Evolutionary conservation across 441 rosid genomes (phyloP).

Genomic region (Adansonia gregorii): DNA sequence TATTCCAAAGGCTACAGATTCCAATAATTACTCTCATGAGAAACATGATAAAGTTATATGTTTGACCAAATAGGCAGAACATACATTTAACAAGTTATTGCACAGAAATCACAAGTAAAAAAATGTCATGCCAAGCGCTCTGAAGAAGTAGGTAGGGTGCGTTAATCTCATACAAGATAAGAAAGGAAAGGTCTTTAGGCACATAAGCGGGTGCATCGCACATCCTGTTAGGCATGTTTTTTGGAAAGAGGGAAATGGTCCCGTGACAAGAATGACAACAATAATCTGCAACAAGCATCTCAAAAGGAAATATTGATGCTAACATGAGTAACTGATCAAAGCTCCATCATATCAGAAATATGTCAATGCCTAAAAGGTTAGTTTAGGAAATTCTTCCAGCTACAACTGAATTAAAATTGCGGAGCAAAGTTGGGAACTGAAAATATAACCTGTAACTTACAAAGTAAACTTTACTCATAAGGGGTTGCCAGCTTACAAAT

Average conservation of each 20-base stretch:
- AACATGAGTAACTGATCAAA: not conserved
- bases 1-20: slow-evolving; percentile 11
- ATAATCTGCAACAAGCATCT: not conserved
- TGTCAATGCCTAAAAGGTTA: slow-evolving; percentile 16
- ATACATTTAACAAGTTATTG: not conserved
- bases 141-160: too few relatives aligned
- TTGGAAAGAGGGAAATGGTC: too few relatives aligned
- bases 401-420: slow-evolving; percentile 11
- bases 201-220: too few relatives aligned
- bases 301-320: not conserved
- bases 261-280: not conserved
- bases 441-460: slow-evolving; percentile 53
- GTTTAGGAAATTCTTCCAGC: not conserved
- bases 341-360: not conserved
- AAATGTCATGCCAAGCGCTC: too few relatives aligned
- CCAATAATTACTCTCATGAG: not conserved
- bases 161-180: too few relatives aligned
- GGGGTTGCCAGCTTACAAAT: slow-evolving; percentile 56
- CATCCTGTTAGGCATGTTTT: too few relatives aligned
- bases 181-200: too few relatives aligned
- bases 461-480: slow-evolving; percentile 73
- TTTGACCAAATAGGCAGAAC: not conserved
- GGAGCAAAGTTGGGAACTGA: slow-evolving; percentile 7
- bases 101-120: not conserved
- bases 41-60: not conserved